phyloP scores from a whole-genome alignment of 1,284 basidiomycete genomes.

The Cryptococcus maquisensis region DNA sequence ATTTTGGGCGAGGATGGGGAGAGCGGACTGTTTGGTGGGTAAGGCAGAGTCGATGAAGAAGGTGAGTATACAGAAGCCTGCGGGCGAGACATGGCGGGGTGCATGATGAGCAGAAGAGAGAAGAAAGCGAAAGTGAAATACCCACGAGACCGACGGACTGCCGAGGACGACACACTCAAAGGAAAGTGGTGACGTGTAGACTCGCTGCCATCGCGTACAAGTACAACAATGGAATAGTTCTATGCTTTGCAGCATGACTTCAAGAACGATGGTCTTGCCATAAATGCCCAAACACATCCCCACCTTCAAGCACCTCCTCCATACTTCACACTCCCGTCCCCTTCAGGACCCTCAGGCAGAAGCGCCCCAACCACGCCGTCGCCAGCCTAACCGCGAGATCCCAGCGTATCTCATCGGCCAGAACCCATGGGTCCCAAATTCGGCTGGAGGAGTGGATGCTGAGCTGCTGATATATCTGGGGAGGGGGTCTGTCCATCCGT shows the following conservation, averaged over 20 bases:
- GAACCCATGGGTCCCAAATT: conserved; percentile 12
- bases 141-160: too few relatives aligned
- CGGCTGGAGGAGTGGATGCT: conserved; percentile 3
- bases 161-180: too few relatives aligned
- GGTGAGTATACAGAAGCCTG: not conserved
- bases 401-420: conserved; percentile 14
- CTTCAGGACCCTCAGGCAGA: not conserved
- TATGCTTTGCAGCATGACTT: not conserved
- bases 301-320: conserved; percentile 39
- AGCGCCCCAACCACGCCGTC: conserved; percentile 12
- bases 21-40: not conserved
- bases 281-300: conserved; percentile 43
- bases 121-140: too few relatives aligned
- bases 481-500: conserved; percentile 32
- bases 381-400: conserved; percentile 4
- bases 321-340: conserved; percentile 11
- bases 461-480: conserved; percentile 7
- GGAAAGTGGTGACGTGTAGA: too few relatives aligned
- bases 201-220: too few relatives aligned
- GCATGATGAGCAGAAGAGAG: too few relatives aligned
- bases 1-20: conserved; percentile 19
- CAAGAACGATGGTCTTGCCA: not conserved
- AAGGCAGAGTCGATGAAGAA: not conserved
- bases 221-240: too few relatives aligned
- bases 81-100: not conserved